Percentiles rank a stretch among this genome's conserved stretches.
These are phyloP conservation scores for Salix exigua DNA, from an alignment of 345 rosid species.

Conservation along the genomic window DNA sequence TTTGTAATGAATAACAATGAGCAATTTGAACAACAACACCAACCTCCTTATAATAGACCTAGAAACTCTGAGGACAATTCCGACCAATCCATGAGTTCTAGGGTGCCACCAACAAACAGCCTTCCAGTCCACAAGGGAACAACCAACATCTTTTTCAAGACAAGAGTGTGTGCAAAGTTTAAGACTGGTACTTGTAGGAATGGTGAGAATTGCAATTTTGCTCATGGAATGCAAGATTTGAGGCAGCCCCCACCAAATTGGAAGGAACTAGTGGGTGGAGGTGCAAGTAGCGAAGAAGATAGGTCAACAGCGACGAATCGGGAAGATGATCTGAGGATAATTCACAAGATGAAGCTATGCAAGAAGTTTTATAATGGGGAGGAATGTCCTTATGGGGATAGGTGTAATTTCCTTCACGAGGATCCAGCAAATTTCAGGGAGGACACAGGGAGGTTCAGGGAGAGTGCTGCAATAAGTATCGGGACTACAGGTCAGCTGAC, in stretches of 20 bases:
- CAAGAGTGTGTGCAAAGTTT: constrained; percentile 78
- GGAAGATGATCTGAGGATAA: constrained; percentile 92
- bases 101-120: constrained; percentile 26
- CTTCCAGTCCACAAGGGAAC: constrained; percentile 61
- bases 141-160: constrained; percentile 80
- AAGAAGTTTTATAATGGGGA: constrained; percentile 89
- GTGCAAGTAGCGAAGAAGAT: constrained; percentile 43
- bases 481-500: constrained; percentile 38
- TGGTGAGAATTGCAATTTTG: constrained; percentile 92
- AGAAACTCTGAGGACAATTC: constrained; percentile 55
- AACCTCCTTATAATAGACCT: constrained; percentile 57
- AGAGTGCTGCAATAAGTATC: constrained; percentile 71
- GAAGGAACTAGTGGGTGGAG: constrained; percentile 76
- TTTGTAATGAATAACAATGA: constrained; percentile 37
- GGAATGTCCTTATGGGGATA: constrained; percentile 92
- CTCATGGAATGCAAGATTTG: constrained; percentile 84
- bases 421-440: constrained; percentile 77
- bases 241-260: constrained; percentile 93
- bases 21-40: constrained; percentile 40
- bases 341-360: constrained; percentile 91
- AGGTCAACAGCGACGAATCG: constrained; percentile 52
- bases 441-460: constrained; percentile 62
- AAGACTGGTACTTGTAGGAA: constrained; percentile 64
- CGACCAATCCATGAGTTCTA: constrained; percentile 25
- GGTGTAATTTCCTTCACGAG: constrained; percentile 93